Evolutionary conservation across 2,329 filamentous ascomycete genomes (phyloP), one percentile per base, ranked within the genome.

Genomic region (Lecanicillium sp.): DNA sequence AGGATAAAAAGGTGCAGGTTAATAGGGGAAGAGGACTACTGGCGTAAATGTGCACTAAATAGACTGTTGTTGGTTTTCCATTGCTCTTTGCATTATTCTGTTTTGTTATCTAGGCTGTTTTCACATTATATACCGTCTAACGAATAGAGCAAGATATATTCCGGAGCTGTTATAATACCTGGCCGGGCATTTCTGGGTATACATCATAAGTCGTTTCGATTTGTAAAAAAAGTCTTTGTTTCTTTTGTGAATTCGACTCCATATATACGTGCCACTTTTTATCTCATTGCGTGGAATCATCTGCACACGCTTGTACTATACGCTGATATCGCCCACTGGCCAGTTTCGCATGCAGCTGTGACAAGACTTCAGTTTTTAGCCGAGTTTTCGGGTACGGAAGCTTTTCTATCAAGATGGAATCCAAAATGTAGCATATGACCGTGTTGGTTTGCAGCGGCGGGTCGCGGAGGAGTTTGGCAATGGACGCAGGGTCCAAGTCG

Each of bases 1-100:
- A 96, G 71, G 92, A 98, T 57, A 95, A 92, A 67, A 80, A 78
- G 66, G 80, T 98, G 52, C 92, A 98, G 68, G 79, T 98, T 44
- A 95, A 98, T 61, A 73, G 75, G 48, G 80, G 78, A 14, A 70
- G 74, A 45, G 73, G 68, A 41, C 48, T 76, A 31, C 53, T 74
- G 32, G 53, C 57, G 25, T 53, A 55, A 25, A 25, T n/a, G n/a
- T n/a, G n/a, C n/a, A n/a, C 6, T 25, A 6, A 25, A 7, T 6
- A 11, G 22, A 25, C 11, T 25, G 22, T 25, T 25, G 6, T 11
- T 7, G 22, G 22, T 25, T 25, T 25, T 45, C 37, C 32, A 33
- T n/a, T 25, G 22, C 11, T 25, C 11, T 25, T 25, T 25, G n/a
- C n/a, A n/a, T n/a, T n/a, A n/a, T n/a, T n/a, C n/a, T n/a, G n/a